Percentiles rank a stretch among this genome's conserved stretches.
Conservation (phyloP, 2,329 filamentous ascomycete genomes). For the Verticillium dahliae region DNA sequence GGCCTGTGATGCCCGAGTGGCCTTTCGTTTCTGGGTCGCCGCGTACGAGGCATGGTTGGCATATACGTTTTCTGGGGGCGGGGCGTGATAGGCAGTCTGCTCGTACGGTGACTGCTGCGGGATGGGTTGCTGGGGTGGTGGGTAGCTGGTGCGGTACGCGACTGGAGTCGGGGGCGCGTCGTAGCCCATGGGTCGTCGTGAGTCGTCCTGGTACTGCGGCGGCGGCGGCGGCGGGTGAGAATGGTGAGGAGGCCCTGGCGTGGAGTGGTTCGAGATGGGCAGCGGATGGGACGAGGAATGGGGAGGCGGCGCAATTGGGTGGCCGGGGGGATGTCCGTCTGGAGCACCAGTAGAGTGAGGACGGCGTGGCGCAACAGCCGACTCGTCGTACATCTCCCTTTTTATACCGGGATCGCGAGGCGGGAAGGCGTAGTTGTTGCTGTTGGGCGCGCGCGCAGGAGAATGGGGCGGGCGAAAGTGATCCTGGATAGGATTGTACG, state of each 20-base stretch:
- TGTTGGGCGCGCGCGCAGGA: slow-evolving; percentile 30
- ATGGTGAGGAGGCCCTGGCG: neutral
- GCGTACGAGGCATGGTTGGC: slow-evolving; percentile 33
- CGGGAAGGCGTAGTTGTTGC: slow-evolving; percentile 33
- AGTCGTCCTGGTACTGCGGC: slow-evolving; percentile 34
- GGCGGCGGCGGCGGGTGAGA: slow-evolving; percentile 19
- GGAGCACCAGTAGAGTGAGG: slow-evolving; percentile 44
- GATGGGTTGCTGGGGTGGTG: slow-evolving; percentile 31
- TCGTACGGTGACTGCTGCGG: slow-evolving; percentile 31
- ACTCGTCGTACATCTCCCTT: slow-evolving; percentile 45
- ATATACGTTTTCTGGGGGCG: slow-evolving; percentile 28
- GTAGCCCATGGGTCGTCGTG: slow-evolving; percentile 46
- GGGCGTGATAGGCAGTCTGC: slow-evolving; percentile 18
- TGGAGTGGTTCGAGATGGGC: slow-evolving; percentile 14
- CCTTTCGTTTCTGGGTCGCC: slow-evolving; percentile 50
- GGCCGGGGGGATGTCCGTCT: slow-evolving; percentile 23
- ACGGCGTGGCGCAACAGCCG: slow-evolving; percentile 36
- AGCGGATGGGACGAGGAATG: slow-evolving; percentile 21
- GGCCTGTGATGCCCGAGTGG: slow-evolving; percentile 66
- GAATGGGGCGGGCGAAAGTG: slow-evolving; percentile 40
- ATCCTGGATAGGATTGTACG: slow-evolving; percentile 48
- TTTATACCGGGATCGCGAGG: slow-evolving; percentile 49
- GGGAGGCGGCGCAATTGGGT: slow-evolving; percentile 17
- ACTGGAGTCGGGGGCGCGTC: slow-evolving; percentile 41
- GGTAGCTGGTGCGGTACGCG: slow-evolving; percentile 33